Evolutionary conservation across 192 early-diverging fungal species (phyloP), one percentile per base, ranked within the genome.

Genomic region (Irineochytrium annulatum): DNA sequence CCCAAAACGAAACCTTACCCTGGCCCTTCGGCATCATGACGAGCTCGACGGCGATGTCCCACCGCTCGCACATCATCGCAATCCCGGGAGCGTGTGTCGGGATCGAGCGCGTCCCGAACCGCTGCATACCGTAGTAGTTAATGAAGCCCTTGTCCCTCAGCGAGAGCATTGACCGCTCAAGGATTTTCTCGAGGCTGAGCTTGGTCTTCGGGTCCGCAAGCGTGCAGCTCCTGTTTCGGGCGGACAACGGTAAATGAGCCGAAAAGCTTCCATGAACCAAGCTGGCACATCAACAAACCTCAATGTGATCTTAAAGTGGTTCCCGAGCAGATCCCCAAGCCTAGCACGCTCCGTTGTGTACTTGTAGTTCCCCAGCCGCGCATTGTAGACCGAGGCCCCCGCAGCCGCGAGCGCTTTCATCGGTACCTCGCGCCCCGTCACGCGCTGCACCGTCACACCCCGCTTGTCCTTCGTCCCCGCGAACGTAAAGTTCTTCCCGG

Each of bases 81-180:
- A 84, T 70, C 3, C 97, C 97, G 22, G 93, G 79, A 17, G 82
- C 70, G 65, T 94, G 87, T 11, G 95, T 95, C 1, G 85, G 69
- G 22, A 93, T 74, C 14, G 84, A 77, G 24, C 87, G 76, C 3
- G 92, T 94, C 28, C 97, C 97, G 64, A 99, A 99, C 17, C 97
- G 82, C 74, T 99, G 97, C 93, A 97, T 91, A 13, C 94, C 97
- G 75, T 81, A 99, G 77, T 97, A 99, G 77, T 99, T 99, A 64
- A 97, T 81, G 60, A 97, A 99, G 1, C 97, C 97, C 37, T 77
- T 69, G 20, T 81, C 60, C 26, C 77, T 67, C 19, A 97, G 70
- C 16, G 87, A 86, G 2, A 65, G 63, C 54, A 97, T 71, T 6
- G 89, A 79, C 3, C 64, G 65, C 3, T 74, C 60, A 45, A 92